Percentiles rank a stretch among this genome's conserved stretches.
These are phyloP conservation scores for Cronartium quercuum DNA, from an alignment of 1,284 basidiomycete species.

Conservation along the genomic window DNA sequence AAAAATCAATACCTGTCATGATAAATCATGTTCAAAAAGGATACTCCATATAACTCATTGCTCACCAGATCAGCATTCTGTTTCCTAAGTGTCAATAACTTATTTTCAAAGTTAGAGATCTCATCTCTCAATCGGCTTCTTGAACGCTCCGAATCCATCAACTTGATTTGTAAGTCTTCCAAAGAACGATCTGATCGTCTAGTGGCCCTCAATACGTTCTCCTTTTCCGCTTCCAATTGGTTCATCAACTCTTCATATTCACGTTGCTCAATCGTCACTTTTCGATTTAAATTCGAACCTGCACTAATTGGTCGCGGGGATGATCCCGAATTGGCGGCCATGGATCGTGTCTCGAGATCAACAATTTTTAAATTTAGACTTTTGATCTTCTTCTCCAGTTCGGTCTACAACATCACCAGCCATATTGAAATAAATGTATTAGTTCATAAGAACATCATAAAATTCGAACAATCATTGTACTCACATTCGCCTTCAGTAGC, in stretches of 20 bases:
- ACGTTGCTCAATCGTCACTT: constrained; percentile 54
- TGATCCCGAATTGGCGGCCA: constrained; percentile 51
- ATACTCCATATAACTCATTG: constrained; percentile 50
- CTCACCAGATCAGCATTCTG: constrained; percentile 45
- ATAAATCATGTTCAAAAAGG: constrained; percentile 58
- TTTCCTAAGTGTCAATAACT: constrained; percentile 43
- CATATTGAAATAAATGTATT: constrained; percentile 21
- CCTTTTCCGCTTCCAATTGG: constrained; percentile 57
- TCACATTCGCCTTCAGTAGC: constrained; percentile 67
- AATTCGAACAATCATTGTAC: constrained; percentile 45
- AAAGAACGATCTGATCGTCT: constrained; percentile 33
- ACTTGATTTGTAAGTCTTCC: constrained; percentile 39
- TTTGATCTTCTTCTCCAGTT: constrained; percentile 72
- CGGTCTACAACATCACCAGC: constrained; percentile 56
- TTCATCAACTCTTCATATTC: constrained; percentile 65
- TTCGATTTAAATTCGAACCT: constrained; percentile 21
- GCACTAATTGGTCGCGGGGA: constrained; percentile 56
- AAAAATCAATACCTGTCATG: constrained; percentile 56
- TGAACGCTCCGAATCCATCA: constrained; percentile 39
- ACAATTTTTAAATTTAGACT: constrained; percentile 71
- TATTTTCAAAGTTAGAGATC: constrained; percentile 41
- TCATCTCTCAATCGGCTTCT: constrained; percentile 39
- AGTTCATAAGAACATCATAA: neutral
- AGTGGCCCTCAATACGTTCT: constrained; percentile 49
- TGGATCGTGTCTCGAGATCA: constrained; percentile 70